Percentiles rank a stretch among this genome's conserved stretches.
Evolutionary conservation across 176 grass and related monocot genomes (phyloP).

Genomic region (Musa troglodytarum): DNA sequence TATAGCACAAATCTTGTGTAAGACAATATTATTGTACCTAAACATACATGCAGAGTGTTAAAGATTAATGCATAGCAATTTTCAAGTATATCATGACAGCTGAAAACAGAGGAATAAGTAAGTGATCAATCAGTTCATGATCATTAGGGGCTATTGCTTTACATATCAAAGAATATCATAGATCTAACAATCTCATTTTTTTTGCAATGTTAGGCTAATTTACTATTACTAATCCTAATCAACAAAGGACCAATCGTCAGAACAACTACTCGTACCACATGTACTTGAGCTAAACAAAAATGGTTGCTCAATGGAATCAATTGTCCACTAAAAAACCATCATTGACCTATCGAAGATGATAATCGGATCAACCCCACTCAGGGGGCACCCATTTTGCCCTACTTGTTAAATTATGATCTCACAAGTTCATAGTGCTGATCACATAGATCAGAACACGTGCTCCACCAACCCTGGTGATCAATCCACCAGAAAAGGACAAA

Average conservation of each 20-base stretch:
- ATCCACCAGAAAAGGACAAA: not conserved
- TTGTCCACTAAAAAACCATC: not conserved
- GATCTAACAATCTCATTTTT: not conserved
- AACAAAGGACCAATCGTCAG: too few species aligned
- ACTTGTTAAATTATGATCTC: not conserved
- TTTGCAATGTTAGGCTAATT: not conserved
- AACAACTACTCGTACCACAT: too few species aligned
- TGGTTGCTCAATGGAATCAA: not conserved
- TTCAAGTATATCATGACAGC: not conserved
- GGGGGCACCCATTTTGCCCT: not conserved
- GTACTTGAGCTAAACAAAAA: too few species aligned
- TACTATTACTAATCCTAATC: not conserved
- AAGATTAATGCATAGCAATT: not conserved
- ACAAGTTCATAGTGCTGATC: not conserved
- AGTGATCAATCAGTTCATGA: not conserved
- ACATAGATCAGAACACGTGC: not conserved
- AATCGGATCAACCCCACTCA: not conserved
- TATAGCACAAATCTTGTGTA: not conserved
- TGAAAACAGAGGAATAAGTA: not conserved
- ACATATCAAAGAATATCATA: not conserved
- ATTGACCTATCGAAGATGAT: not conserved
- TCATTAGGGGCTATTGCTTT: not conserved
- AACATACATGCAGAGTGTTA: not conserved
- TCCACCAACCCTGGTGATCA: not conserved
- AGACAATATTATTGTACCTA: not conserved